Base-by-base conservation (phyloP, 495 filamentous ascomycete genomes). In the Penicillium psychrofluorescens region DNA sequence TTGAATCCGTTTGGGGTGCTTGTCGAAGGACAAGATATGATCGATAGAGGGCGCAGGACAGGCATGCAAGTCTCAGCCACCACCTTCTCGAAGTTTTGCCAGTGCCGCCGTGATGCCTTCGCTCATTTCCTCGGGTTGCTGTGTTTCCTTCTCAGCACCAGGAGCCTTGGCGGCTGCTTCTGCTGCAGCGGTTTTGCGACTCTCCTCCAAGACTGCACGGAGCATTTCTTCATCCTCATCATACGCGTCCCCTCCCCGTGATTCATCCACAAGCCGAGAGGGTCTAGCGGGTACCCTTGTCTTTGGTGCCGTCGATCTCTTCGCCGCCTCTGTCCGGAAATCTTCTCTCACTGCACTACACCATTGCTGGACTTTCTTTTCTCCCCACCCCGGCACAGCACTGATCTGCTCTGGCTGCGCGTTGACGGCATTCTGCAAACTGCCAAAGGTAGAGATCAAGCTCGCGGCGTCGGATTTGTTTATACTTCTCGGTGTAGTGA, bases 401-500 rank as follows among this genome's bases (percentile, higher is more conserved):
- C 79, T 75, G 36, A 97, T 71, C 62, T 94, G 85, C 53, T 99
- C 94, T 1, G 86, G 81, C 10, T 79, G 73, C 11, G 88, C 90
- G 67, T 96, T 97, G 30, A 97, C 68, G 0, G 91, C 92, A 16
- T 84, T 83, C 53, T 83, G 78, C 29, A 97, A 59, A 43, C 83
- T 91, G 6, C 94, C 94, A 68, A 96, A 97, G 11, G 81, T 86
- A 31, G 83, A 81, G 7, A 96, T 87, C 33, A 97, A 67, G 33
- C 84, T 83, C 3, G 95, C 80, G 0, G 94, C 86, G 63, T 99
- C 91, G 5, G 90, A 86, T 62, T 95, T 95, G 61, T 96, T 99
- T 53, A 99, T 83, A 29, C 81, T 86, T 40, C 90, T 72, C 7
- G 94, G 90, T 4, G 84, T 79, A 0, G 94, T 97, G 31, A 96